A percentile compares a stretch with the other conserved stretches of the same genome.
Evolutionary conservation across 78 protist genomes (phyloP).

Genomic region (Speleostelium caveatum): DNA sequence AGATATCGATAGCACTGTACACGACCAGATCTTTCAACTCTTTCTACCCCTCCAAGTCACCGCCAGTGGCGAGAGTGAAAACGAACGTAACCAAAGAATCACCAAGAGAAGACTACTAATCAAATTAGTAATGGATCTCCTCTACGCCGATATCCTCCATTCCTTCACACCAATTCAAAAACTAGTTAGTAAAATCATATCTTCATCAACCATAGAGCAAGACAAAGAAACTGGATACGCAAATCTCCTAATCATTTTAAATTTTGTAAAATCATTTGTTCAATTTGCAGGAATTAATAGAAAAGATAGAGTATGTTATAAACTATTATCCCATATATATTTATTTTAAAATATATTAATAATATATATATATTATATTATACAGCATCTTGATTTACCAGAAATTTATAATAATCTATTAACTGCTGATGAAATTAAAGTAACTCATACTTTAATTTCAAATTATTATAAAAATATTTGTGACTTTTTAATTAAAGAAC

Average conservation of each 20-base stretch:
- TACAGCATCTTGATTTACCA: conserved; percentile 10
- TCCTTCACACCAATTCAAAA: conserved; percentile 22
- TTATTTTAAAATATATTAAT: not conserved
- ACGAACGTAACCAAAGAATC: conserved; percentile 33
- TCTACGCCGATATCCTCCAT: conserved; percentile 50
- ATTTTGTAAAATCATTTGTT: conserved; percentile 27
- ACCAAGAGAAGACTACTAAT: conserved; percentile 43
- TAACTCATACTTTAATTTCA: not conserved
- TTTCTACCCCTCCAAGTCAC: conserved; percentile 9
- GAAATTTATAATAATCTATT: conserved; percentile 14
- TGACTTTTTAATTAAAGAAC: conserved; percentile 32
- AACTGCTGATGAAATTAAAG: conserved; percentile 9
- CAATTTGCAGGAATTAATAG: not conserved
- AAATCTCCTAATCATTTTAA: not conserved
- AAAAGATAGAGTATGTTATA: conserved; percentile 10
- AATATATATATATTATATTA: too few species aligned
- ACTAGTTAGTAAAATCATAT: conserved; percentile 4
- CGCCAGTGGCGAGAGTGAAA: conserved; percentile 10
- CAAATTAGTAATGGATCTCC: conserved; percentile 33
- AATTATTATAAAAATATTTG: conserved; percentile 18
- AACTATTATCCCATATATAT: not conserved
- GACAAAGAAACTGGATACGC: conserved; percentile 51
- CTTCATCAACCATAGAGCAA: conserved; percentile 16
- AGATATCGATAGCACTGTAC: conserved; percentile 4
- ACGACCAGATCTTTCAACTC: conserved; percentile 19